phyloP scores from a whole-genome alignment of 1,284 basidiomycete genomes.

The Calocybe gambosa region DNA sequence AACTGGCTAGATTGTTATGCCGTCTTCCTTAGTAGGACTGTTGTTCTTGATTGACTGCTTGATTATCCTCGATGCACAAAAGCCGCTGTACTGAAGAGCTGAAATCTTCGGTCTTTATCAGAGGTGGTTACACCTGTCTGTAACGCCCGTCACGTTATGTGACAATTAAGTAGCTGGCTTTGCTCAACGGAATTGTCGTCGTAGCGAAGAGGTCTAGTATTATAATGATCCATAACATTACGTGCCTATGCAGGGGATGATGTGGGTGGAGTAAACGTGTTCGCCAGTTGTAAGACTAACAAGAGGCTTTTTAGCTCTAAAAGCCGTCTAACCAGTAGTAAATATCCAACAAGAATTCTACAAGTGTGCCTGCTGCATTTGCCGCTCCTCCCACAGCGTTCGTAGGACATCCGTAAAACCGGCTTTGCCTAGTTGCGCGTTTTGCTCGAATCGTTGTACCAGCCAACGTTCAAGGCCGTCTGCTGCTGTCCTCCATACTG shows the following conservation, averaged over 20 bases:
- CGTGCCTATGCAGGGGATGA: conserved; percentile 5
- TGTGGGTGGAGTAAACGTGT: conserved; percentile 4
- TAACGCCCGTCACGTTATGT: conserved; percentile 8
- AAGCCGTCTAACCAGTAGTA: conserved; percentile 6
- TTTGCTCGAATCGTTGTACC: conserved; percentile 81
- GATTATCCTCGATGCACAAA: too few species aligned
- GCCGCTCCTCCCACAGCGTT: conserved; percentile 61
- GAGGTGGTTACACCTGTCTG: background rate
- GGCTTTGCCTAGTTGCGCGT: conserved; percentile 79
- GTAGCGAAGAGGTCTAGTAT: conserved; percentile 11
- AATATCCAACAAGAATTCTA: conserved; percentile 7
- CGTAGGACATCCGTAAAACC: conserved; percentile 85
- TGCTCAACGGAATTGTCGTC: conserved; percentile 15
- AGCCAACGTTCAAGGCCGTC: conserved; percentile 80
- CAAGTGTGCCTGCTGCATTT: conserved; percentile 20
- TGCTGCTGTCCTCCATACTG: conserved; percentile 72
- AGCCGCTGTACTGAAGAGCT: too few species aligned
- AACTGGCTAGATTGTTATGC: background rate
- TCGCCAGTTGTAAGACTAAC: conserved; percentile 5
- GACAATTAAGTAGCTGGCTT: conserved; percentile 9
- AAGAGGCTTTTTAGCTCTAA: conserved; percentile 15
- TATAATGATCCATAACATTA: conserved; percentile 11
- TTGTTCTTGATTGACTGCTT: background rate
- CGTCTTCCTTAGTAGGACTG: background rate
- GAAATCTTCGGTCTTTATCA: background rate